Conservation (phyloP, 78 protist species). For the Monosiga brevicollis region DNA sequence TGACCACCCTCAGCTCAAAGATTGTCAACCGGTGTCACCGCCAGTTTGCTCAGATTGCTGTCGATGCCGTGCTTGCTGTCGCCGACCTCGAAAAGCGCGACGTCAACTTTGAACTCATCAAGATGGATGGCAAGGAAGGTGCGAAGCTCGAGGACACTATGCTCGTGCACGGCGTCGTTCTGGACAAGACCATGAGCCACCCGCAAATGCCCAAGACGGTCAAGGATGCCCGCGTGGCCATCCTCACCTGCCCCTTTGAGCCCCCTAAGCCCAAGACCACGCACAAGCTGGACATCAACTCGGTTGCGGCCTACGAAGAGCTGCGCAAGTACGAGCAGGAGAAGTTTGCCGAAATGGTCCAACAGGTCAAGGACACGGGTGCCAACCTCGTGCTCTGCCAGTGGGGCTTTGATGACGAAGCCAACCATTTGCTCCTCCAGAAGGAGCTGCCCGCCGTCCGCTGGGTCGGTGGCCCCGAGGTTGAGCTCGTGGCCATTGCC, state of each 20-base stretch:
- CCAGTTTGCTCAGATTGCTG: constrained; percentile 91
- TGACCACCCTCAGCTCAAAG: constrained; percentile 93
- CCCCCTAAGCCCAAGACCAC: constrained; percentile 99
- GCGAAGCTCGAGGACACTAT: constrained; percentile 91
- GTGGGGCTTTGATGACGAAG: constrained; percentile 99
- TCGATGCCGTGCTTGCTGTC: constrained; percentile 94
- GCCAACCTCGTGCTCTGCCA: constrained; percentile 95
- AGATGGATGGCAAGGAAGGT: constrained; percentile 88
- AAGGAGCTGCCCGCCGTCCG: constrained; percentile 96
- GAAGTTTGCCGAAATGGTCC: constrained; percentile 77
- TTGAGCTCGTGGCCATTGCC: constrained; percentile 99
- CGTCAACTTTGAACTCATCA: constrained; percentile 97
- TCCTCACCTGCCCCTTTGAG: constrained; percentile 99
- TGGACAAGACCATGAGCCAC: constrained; percentile 89
- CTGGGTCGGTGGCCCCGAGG: constrained; percentile 99
- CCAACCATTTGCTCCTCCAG: constrained; percentile 95
- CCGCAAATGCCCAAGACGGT: constrained; percentile 78
- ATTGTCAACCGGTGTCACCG: constrained; percentile 76
- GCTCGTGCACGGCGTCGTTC: constrained; percentile 91
- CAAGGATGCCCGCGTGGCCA: constrained; percentile 87
- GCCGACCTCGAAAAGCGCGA: constrained; percentile 93
- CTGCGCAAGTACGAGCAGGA: constrained; percentile 80
- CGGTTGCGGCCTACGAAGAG: constrained; percentile 70
- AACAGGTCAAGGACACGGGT: constrained; percentile 85
- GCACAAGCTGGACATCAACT: constrained; percentile 62